Conservation (phyloP, 1,284 basidiomycete species). For the Erythrobasidium hasegawianum region DNA sequence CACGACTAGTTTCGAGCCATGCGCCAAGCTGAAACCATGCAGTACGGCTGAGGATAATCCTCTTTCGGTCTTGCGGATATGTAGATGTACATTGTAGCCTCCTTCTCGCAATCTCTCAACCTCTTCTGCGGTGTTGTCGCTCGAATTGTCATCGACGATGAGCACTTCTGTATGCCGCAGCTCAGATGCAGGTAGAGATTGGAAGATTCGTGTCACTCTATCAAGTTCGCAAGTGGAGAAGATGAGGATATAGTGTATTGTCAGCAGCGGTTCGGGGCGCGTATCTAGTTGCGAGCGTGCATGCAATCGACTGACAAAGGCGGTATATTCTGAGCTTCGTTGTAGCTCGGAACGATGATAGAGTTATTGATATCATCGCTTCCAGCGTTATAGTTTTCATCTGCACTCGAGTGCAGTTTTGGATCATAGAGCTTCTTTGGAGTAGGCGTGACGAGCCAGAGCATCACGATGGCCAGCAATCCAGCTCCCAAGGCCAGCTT, state of each 20-base stretch:
- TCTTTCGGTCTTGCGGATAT: conserved; percentile 52
- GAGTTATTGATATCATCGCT: conserved; percentile 50
- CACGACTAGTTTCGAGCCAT: conserved; percentile 52
- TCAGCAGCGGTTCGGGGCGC: conserved; percentile 1
- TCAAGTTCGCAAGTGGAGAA: not conserved
- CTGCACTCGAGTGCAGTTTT: conserved; percentile 19
- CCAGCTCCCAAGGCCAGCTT: conserved; percentile 13
- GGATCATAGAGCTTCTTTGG: conserved; percentile 35
- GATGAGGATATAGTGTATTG: conserved; percentile 4
- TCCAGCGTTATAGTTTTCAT: conserved; percentile 43
- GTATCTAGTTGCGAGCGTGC: too few relatives aligned
- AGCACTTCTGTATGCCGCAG: conserved; percentile 51
- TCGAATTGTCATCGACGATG: conserved; percentile 55
- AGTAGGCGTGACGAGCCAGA: conserved; percentile 37
- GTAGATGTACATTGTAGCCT: conserved; percentile 53
- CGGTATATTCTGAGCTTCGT: conserved; percentile 52
- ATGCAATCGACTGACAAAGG: conserved; percentile 42
- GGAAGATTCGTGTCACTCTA: conserved; percentile 29
- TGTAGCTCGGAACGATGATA: conserved; percentile 55
- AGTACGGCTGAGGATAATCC: conserved; percentile 54
- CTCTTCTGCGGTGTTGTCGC: conserved; percentile 53
- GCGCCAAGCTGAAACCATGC: conserved; percentile 52
- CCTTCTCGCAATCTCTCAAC: conserved; percentile 51
- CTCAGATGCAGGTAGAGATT: conserved; percentile 17
- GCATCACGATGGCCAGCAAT: conserved; percentile 14